A percentile compares a stretch with the other conserved stretches of the same genome.
phyloP scores from a whole-genome alignment of 176 grass and related monocot species.

The Triticum dicoccoides region DNA sequence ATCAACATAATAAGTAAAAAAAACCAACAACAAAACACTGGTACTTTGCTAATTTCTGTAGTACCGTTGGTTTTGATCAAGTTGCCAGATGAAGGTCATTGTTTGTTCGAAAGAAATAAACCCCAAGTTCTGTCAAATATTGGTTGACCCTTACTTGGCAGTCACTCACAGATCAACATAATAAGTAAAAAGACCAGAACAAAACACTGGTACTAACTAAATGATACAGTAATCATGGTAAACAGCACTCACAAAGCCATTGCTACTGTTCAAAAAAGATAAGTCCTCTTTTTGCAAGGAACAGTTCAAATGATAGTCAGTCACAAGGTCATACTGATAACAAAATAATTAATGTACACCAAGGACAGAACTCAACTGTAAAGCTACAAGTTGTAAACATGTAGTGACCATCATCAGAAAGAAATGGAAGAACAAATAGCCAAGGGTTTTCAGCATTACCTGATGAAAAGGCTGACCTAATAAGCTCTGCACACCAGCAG shows the following conservation, averaged over 20 bases:
- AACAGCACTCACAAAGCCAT: neutral
- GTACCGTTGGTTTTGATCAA: neutral
- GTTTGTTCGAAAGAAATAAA: neutral
- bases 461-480: constrained; percentile 88
- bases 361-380: neutral
- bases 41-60: neutral
- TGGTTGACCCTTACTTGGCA: neutral
- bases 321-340: constrained; percentile 1
- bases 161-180: neutral
- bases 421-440: neutral
- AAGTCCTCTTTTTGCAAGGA: neutral
- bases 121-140: neutral
- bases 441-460: constrained; percentile 37
- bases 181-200: neutral
- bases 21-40: neutral
- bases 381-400: neutral
- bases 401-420: neutral
- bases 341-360: neutral
- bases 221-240: neutral
- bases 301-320: neutral
- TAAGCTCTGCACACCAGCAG: constrained; percentile 96
- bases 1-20: neutral
- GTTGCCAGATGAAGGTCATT: neutral
- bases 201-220: neutral
- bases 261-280: neutral